Evolutionary conservation across 805 yeast genomes (phyloP).

Genomic region (Candida verbasci): DNA sequence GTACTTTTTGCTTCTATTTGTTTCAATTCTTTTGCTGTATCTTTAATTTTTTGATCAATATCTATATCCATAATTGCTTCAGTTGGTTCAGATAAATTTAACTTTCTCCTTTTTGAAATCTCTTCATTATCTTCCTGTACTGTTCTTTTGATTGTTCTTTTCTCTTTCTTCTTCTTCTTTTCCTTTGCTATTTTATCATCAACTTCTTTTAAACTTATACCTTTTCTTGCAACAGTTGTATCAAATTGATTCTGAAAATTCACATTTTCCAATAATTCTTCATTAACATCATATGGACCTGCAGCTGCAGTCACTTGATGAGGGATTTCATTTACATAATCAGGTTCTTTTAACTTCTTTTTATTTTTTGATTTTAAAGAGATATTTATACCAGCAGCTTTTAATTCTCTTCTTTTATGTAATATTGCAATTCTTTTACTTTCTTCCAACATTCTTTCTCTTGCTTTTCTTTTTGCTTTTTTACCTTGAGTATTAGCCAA

Average conservation of each 20-base stretch:
- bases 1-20: neutral
- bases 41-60: conserved; percentile 29
- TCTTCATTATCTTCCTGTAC: conserved; percentile 18
- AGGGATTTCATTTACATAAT: conserved; percentile 79
- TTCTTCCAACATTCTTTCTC: conserved; percentile 81
- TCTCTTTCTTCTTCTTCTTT: conserved; percentile 15
- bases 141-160: conserved; percentile 13
- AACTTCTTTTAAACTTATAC: conserved; percentile 38
- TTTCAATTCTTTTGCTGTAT: conserved; percentile 5
- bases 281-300: conserved; percentile 65
- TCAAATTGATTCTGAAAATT: conserved; percentile 39
- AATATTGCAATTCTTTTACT: conserved; percentile 69
- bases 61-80: conserved; percentile 9
- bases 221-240: conserved; percentile 37
- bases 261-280: conserved; percentile 48
- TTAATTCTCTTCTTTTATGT: conserved; percentile 76
- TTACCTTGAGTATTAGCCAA: conserved; percentile 91
- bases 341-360: conserved; percentile 58
- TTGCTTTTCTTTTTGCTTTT: conserved; percentile 83
- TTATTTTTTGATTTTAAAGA: conserved; percentile 50
- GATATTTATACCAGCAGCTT: conserved; percentile 68
- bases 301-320: conserved; percentile 65
- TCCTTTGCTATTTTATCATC: conserved; percentile 25
- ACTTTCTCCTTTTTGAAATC: conserved; percentile 19
- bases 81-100: conserved; percentile 23